phyloP scores from a whole-genome alignment of 805 yeast species.

The Naumovozyma castellii region DNA sequence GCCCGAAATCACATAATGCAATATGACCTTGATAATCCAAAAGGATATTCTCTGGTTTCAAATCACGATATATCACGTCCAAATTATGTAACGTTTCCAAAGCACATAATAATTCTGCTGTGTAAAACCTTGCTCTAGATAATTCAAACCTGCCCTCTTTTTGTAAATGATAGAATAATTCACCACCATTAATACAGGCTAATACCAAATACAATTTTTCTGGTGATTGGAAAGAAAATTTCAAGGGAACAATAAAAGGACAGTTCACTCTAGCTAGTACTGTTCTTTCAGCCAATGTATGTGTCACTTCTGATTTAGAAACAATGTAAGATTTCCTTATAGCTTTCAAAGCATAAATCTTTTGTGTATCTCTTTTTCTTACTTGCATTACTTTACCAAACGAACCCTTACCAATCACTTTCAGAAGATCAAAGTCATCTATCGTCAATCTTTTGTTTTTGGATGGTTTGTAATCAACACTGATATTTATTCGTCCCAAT shows the following conservation, averaged over 20 bases:
- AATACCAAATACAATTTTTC: constrained; percentile 83
- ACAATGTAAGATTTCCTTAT: constrained; percentile 88
- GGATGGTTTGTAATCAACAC: constrained; percentile 59
- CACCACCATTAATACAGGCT: constrained; percentile 93
- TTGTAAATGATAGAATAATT: constrained; percentile 85
- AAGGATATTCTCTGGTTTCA: constrained; percentile 90
- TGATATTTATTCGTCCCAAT: constrained; percentile 45
- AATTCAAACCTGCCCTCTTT: constrained; percentile 78
- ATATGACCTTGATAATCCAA: constrained; percentile 94
- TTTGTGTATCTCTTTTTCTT: constrained; percentile 84
- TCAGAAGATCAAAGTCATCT: constrained; percentile 82
- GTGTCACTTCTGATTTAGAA: constrained; percentile 86
- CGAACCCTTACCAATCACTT: constrained; percentile 94
- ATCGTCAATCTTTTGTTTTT: constrained; percentile 61
- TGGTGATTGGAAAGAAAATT: constrained; percentile 86
- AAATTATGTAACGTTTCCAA: constrained; percentile 81
- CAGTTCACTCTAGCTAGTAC: constrained; percentile 84
- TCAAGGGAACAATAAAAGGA: constrained; percentile 91
- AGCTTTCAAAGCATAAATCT: constrained; percentile 87
- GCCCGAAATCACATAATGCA: constrained; percentile 91
- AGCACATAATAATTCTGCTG: constrained; percentile 87
- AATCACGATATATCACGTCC: constrained; percentile 86
- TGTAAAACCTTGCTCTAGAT: constrained; percentile 81
- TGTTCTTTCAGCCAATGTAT: constrained; percentile 89
- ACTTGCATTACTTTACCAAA: constrained; percentile 99